Evolutionary conservation across 305 asterid species (phyloP), one percentile per base, ranked within the genome.

Genomic region (Stenogyne calaminthoides): DNA sequence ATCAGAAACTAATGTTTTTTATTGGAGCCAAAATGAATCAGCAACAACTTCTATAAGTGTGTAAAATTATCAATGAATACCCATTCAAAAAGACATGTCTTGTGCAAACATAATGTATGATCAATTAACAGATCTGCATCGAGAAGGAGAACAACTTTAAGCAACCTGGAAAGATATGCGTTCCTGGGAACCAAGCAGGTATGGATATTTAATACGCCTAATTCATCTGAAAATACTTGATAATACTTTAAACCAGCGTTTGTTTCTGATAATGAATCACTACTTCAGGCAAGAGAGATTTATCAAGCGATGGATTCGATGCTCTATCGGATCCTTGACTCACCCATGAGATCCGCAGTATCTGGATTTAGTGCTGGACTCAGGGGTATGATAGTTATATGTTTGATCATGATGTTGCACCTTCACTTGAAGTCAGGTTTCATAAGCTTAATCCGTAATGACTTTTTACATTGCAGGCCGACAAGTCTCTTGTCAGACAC

Each of bases 111-210:
- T 67, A 27, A 25, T 56, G 54, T 15, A 32, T 60, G 27, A 1
- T 40, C 29, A 55, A 52, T 27, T 52, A 22, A 75, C 84, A 91
- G 96, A 22, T 76, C 78, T 76, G 88, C 44, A 90, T 92, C 54
- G 86, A 79, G 81, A 91, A 90, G 85, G 99, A 94, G 87, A 94
- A 94, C 83, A 91, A 94, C 92, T 94, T 94, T 63, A 94, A 90
- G 87, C 93, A 91, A 60, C 95, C 99, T 4, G 99, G 99, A 87
- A 74, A 84, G 93, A 71, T 94, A 85, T 85, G n/a, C 91, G 96
- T 59, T 87, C 99, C 27, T 91, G 86, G 87, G 88, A 84, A 22
- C 79, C 92, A 4, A 91, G 84, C 81, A 92, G 96, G 98, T 92
- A 83, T 25, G 29, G 29, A 25, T 25, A 25, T 52, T 27, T 51